Conservation (phyloP, 1,139 yeast genomes). For the Taphrina flavorubra region DNA sequence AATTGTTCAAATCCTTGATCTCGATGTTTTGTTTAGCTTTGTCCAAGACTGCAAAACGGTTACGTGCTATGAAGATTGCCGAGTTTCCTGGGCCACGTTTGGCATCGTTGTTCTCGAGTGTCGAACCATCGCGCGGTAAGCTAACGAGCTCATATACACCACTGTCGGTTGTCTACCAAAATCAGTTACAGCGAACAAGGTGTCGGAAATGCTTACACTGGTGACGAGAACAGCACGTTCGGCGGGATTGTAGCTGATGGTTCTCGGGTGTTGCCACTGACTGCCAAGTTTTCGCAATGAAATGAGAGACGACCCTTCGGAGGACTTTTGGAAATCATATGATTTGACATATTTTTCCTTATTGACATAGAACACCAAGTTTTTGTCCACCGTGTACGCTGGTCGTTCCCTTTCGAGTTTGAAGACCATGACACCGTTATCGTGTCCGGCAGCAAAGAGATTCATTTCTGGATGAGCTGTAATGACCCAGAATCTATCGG, state of each 20-base stretch:
- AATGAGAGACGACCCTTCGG: constrained; percentile 71
- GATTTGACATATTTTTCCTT: constrained; percentile 84
- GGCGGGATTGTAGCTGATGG: constrained; percentile 87
- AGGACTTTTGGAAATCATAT: constrained; percentile 65
- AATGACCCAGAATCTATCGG: constrained; percentile 93
- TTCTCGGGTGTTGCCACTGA: constrained; percentile 83
- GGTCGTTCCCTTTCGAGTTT: constrained; percentile 98
- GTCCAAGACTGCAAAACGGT: constrained; percentile 83
- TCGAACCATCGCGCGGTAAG: constrained; percentile 85
- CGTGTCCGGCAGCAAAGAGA: constrained; percentile 95
- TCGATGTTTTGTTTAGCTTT: constrained; percentile 70
- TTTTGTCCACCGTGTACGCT: constrained; percentile 75
- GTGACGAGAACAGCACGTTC: constrained; percentile 86
- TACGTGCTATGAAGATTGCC: constrained; percentile 91
- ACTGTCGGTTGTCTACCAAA: constrained; percentile 64
- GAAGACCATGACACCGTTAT: constrained; percentile 97
- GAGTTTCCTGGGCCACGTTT: constrained; percentile 81
- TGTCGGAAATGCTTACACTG: constrained; percentile 22
- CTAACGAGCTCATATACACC: constrained; percentile 74
- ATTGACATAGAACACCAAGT: constrained; percentile 73
- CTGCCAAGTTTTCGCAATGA: constrained; percentile 84
- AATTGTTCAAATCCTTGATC: constrained; percentile 81
- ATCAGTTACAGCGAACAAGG: neutral
- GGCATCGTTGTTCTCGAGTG: constrained; percentile 77
- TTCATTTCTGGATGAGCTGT: constrained; percentile 88